Evolutionary conservation across 305 asterid species (phyloP).

Genomic region (Salvia sclarea): DNA sequence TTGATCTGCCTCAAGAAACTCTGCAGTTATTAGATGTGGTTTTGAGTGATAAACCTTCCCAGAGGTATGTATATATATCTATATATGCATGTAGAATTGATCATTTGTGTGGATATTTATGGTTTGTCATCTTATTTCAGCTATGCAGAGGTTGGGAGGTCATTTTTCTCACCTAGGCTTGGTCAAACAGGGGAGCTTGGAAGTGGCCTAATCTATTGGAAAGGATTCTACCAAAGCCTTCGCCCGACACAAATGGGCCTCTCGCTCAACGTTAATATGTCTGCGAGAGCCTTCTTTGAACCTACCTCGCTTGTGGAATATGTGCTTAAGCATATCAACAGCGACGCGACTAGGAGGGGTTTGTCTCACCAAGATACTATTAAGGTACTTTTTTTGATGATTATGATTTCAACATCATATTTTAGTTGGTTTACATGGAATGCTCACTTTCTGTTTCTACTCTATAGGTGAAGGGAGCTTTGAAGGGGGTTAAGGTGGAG

Average conservation of each 20-base stretch:
- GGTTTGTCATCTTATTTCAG: conserved; percentile 40
- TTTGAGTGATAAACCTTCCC: too few relatives aligned
- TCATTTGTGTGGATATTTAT: too few relatives aligned
- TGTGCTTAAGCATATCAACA: conserved; percentile 39
- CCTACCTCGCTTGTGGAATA: conserved; percentile 47
- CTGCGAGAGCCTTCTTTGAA: conserved; percentile 78
- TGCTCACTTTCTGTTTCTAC: too few relatives aligned
- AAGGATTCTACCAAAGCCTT: conserved; percentile 80
- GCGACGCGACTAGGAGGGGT: conserved; percentile 41
- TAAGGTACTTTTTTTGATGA: conserved; percentile 47
- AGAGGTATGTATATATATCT: too few relatives aligned
- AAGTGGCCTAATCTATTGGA: conserved; percentile 68
- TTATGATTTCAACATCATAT: too few relatives aligned
- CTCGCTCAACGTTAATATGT: conserved; percentile 68
- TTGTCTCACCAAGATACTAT: conserved; percentile 61
- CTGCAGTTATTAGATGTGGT: too few relatives aligned
- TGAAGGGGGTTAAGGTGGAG: conserved; percentile 61
- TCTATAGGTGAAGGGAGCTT: conserved; percentile 52
- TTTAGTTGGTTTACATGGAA: too few relatives aligned
- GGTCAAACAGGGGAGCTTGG: conserved; percentile 50
- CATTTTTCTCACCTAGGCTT: conserved; percentile 49
- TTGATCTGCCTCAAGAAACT: too few relatives aligned
- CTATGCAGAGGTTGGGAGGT: conserved; percentile 65
- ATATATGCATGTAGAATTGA: too few relatives aligned
- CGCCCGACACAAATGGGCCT: conserved; percentile 96